Evolutionary conservation across 129 eudicot species (phyloP).

Genomic region (Apium graveolens): DNA sequence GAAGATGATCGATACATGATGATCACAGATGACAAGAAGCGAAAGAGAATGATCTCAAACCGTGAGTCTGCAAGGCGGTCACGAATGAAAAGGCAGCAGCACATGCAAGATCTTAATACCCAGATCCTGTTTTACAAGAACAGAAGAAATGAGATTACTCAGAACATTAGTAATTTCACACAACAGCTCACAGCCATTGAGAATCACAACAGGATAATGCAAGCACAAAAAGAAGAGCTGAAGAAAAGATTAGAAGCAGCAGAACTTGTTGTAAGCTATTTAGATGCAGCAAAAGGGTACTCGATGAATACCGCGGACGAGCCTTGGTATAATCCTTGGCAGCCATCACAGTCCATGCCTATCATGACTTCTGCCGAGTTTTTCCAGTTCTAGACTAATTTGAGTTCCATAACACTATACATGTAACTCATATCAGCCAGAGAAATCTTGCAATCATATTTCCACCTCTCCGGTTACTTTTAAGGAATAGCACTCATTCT

Average conservation of each 20-base stretch:
- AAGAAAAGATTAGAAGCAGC: slow-evolving; percentile 39
- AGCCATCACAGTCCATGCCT: slow-evolving; percentile 28
- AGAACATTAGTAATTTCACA: slow-evolving; percentile 19
- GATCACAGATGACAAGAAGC: slow-evolving; percentile 44
- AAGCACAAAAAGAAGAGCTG: slow-evolving; percentile 33
- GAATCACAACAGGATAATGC: slow-evolving; percentile 33
- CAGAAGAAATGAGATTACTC: slow-evolving; percentile 28
- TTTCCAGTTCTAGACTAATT: slow-evolving; percentile 11
- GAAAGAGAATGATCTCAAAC: slow-evolving; percentile 61
- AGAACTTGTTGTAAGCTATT: slow-evolving; percentile 25
- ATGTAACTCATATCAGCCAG: neutral
- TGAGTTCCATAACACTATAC: neutral
- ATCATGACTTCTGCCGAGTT: slow-evolving; percentile 21
- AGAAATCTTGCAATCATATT: neutral
- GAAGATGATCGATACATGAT: slow-evolving; percentile 17
- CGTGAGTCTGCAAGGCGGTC: slow-evolving; percentile 67
- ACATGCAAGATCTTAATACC: slow-evolving; percentile 43
- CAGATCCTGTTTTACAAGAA: slow-evolving; percentile 27
- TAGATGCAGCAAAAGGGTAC: slow-evolving; percentile 11
- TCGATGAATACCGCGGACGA: slow-evolving; percentile 19
- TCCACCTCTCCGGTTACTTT: neutral
- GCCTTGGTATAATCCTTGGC: slow-evolving; percentile 38
- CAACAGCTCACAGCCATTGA: slow-evolving; percentile 18
- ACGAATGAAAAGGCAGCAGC: slow-evolving; percentile 52
- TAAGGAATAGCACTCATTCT: neutral